A percentile compares a stretch with the other conserved stretches of the same genome.
Evolutionary conservation across 495 filamentous ascomycete species (phyloP).

Genomic region (Cercophora sp.): DNA sequence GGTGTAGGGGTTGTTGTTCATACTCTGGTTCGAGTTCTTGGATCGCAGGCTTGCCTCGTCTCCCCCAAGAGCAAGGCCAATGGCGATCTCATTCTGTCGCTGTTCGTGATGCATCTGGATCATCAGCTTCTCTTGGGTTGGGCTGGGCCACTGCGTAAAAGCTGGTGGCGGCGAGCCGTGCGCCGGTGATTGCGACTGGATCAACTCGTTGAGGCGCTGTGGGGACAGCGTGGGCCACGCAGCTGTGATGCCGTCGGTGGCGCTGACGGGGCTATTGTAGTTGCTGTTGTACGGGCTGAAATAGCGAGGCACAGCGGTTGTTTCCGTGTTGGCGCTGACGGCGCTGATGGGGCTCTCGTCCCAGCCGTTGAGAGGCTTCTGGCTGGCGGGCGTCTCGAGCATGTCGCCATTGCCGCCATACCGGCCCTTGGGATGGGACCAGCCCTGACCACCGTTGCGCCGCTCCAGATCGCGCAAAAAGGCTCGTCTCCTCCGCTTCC

Average conservation of each 20-base stretch:
- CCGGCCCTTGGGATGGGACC: conserved; percentile 32
- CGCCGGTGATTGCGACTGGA: conserved; percentile 13
- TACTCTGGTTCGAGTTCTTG: conserved; percentile 23
- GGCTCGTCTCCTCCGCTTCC: conserved; percentile 43
- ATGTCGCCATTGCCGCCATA: conserved; percentile 33
- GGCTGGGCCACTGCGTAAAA: conserved; percentile 30
- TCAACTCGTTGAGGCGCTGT: conserved; percentile 22
- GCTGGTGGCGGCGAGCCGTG: conserved; percentile 24
- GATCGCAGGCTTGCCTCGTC: conserved; percentile 26
- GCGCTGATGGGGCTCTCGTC: conserved; percentile 41
- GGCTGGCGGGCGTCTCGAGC: conserved; percentile 47
- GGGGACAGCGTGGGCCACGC: conserved; percentile 23
- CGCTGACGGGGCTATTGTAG: conserved; percentile 45
- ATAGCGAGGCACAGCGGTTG: conserved; percentile 37
- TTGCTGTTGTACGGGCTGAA: conserved; percentile 46
- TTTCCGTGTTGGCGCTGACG: conserved; percentile 30
- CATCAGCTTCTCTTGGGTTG: conserved; percentile 24
- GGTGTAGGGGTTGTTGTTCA: conserved; percentile 16
- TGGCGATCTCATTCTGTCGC: conserved; percentile 27
- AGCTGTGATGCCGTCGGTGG: conserved; percentile 24
- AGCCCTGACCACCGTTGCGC: conserved; percentile 31
- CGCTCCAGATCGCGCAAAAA: conserved; percentile 38
- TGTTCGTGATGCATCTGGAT: conserved; percentile 23
- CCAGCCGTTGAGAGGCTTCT: conserved; percentile 44
- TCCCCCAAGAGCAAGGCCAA: conserved; percentile 35